Conservation (phyloP, 2,329 filamentous ascomycete genomes). For the Trichoderma sp. region DNA sequence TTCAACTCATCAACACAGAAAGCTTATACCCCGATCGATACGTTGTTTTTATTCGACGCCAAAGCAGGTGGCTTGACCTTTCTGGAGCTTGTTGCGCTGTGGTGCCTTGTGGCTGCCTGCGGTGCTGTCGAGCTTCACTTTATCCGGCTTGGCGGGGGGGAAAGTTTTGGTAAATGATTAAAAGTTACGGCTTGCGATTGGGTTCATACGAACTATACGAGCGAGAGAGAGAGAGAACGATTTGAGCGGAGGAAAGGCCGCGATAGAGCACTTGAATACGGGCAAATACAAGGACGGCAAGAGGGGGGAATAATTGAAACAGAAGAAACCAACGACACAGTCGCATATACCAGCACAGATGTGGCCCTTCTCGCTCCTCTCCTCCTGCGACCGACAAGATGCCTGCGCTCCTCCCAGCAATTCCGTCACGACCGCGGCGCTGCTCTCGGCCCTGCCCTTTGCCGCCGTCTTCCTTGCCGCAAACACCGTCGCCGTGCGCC, state of each 20-base stretch:
- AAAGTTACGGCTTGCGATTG: neutral
- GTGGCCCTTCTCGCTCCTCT: slow-evolving; percentile 46
- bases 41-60: neutral
- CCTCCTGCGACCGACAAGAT: slow-evolving; percentile 60
- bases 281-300: neutral
- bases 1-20: neutral
- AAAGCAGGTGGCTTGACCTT: neutral
- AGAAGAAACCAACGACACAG: neutral
- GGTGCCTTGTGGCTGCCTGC: neutral
- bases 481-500: slow-evolving; percentile 64
- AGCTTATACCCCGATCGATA: neutral
- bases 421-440: slow-evolving; percentile 49
- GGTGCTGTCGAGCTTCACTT: neutral
- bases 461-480: slow-evolving; percentile 69
- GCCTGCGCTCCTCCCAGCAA: slow-evolving; percentile 54
- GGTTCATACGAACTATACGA: neutral
- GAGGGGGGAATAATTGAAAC: neutral
- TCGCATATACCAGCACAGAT: slow-evolving; percentile 32
- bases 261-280: neutral
- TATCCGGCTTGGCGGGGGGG: neutral
- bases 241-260: neutral
- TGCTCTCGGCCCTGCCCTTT: slow-evolving; percentile 70
- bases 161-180: neutral
- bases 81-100: neutral
- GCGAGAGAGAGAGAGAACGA: neutral